phyloP scores from a whole-genome alignment of 108 stramenopile genomes.

The Fragilariopsis cylindrus region DNA sequence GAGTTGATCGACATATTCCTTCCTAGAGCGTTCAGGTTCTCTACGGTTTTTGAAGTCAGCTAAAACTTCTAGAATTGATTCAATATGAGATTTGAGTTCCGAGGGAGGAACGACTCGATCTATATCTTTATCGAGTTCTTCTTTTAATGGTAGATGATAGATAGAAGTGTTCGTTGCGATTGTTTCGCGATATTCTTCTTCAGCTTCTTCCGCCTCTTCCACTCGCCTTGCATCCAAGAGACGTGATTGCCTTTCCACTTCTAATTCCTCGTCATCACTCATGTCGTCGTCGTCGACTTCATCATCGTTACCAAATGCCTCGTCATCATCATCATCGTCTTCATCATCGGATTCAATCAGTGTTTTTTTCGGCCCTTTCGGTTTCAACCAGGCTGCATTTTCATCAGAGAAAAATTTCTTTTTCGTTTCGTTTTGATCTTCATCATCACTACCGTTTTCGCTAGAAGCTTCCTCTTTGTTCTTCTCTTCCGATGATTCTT shows the following conservation, averaged over 20 bases:
- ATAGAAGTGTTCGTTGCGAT: constrained; percentile 73
- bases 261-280: constrained; percentile 69
- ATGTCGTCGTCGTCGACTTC: constrained; percentile 48
- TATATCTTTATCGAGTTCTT: constrained; percentile 83
- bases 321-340: constrained; percentile 56
- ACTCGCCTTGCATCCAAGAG: constrained; percentile 68
- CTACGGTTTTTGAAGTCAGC: constrained; percentile 88
- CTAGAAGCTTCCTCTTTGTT: not conserved
- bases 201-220: constrained; percentile 77
- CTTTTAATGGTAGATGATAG: constrained; percentile 80
- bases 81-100: constrained; percentile 86
- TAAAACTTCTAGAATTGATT: constrained; percentile 90
- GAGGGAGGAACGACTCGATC: constrained; percentile 91
- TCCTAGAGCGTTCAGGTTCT: constrained; percentile 83
- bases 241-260: constrained; percentile 73
- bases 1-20: constrained; percentile 93
- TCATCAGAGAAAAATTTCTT: constrained; percentile 63
- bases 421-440: constrained; percentile 1
- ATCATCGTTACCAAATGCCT: constrained; percentile 27
- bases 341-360: constrained; percentile 65
- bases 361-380: constrained; percentile 52
- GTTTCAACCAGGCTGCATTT: constrained; percentile 83
- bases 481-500: not conserved
- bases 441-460: constrained; percentile 33
- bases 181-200: constrained; percentile 78